Percentiles rank a stretch among this genome's conserved stretches.
Evolutionary conservation across 106 monocot genomes (phyloP).

Genomic region (Acanthochlamys bracteata): DNA sequence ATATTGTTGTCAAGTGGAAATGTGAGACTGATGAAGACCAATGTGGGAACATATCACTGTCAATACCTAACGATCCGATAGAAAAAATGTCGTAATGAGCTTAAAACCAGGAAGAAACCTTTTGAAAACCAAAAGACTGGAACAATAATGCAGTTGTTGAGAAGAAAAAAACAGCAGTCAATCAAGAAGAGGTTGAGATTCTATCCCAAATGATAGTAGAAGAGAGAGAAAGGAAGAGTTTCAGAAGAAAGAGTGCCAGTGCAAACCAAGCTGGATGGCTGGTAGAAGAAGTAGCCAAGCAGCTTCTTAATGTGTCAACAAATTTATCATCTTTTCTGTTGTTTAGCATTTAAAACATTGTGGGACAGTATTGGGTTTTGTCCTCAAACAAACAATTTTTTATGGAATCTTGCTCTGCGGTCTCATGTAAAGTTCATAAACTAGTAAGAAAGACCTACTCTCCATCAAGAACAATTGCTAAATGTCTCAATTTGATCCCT

Average conservation of each 20-base stretch:
- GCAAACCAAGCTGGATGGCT: slow-evolving; percentile 16
- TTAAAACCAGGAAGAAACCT: neutral
- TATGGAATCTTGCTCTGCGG: neutral
- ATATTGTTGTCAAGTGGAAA: too few species aligned
- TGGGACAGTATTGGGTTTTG: neutral
- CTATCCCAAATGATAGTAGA: neutral
- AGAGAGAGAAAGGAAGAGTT: slow-evolving; percentile 9
- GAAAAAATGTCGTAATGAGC: too few species aligned
- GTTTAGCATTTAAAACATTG: neutral
- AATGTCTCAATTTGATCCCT: too few species aligned
- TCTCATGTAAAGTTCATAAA: neutral
- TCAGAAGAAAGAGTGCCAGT: slow-evolving; percentile 2
- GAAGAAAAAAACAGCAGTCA: neutral
- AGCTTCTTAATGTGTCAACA: neutral
- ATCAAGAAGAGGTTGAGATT: neutral
- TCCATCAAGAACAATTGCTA: too few species aligned
- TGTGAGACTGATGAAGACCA: too few species aligned
- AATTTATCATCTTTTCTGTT: neutral
- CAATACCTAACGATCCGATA: too few species aligned
- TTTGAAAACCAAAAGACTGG: neutral
- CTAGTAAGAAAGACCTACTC: neutral
- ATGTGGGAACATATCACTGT: too few species aligned
- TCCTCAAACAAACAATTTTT: neutral
- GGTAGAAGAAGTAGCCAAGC: slow-evolving; percentile 1
- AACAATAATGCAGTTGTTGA: neutral